Conservation (phyloP, 2,329 filamentous ascomycete species). For the Escovopsis sp. region DNA sequence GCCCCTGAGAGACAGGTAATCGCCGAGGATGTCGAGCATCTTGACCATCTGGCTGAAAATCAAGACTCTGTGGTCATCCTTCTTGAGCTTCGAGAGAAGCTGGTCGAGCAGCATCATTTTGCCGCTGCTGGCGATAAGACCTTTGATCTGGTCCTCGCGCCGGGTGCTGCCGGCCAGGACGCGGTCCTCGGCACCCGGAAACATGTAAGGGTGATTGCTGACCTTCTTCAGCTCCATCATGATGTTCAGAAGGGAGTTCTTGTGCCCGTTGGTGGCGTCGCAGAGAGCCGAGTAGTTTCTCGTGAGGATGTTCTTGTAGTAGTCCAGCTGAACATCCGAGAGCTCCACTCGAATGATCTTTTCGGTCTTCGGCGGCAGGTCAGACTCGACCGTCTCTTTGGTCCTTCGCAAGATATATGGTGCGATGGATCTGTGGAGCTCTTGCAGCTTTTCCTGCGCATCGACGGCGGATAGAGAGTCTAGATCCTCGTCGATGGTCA, state of each 20-base stretch:
- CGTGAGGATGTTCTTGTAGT: constrained; percentile 97
- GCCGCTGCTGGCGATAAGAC: constrained; percentile 88
- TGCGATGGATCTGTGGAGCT: constrained; percentile 73
- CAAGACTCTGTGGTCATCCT: constrained; percentile 84
- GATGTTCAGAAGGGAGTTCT: constrained; percentile 90
- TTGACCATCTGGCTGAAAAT: constrained; percentile 99
- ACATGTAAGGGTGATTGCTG: constrained; percentile 98
- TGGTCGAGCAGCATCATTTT: constrained; percentile 99
- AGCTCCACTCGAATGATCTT: constrained; percentile 98
- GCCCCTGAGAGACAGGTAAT: constrained; percentile 85
- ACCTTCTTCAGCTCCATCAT: constrained; percentile 99
- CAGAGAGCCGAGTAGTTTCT: constrained; percentile 92
- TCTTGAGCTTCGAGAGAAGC: constrained; percentile 83
- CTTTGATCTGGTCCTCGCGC: constrained; percentile 81
- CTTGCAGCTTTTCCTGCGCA: constrained; percentile 73
- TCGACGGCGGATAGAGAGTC: constrained; percentile 62
- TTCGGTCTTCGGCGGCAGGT: constrained; percentile 90
- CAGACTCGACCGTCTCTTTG: constrained; percentile 94
- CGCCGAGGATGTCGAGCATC: constrained; percentile 90
- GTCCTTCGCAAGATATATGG: constrained; percentile 92
- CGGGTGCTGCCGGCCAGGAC: constrained; percentile 66
- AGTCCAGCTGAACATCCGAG: constrained; percentile 90
- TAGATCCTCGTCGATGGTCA: constrained; percentile 81
- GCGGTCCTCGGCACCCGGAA: constrained; percentile 80
- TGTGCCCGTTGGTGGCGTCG: constrained; percentile 77